Evolutionary conservation across 2,329 filamentous ascomycete genomes (phyloP), one percentile per base, ranked within the genome.

Genomic region (Graphilbum sp.): DNA sequence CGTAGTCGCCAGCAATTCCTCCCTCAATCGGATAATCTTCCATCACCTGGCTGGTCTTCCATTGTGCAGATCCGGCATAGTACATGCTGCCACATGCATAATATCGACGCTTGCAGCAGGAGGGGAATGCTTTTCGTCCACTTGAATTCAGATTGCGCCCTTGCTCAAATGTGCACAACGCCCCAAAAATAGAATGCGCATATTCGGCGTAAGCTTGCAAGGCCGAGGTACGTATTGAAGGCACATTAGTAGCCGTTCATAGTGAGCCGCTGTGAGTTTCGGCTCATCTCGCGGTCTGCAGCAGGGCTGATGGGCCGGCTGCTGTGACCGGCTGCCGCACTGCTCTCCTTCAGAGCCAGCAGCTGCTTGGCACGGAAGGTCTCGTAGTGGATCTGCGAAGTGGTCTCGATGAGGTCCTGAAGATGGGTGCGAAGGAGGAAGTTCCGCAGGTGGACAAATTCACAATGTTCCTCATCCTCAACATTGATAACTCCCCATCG

Each of bases 191-290:
- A n/a, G n/a, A n/a, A n/a, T n/a, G n/a, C n/a, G n/a, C n/a, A n/a
- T n/a, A n/a, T n/a, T n/a, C n/a, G n/a, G n/a, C n/a, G n/a, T n/a
- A n/a, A n/a, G n/a, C n/a, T n/a, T n/a, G n/a, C n/a, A n/a, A n/a
- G n/a, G n/a, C n/a, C n/a, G n/a, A n/a, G n/a, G n/a, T n/a, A n/a
- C n/a, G n/a, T n/a, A n/a, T n/a, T n/a, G n/a, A n/a, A n/a, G n/a
- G n/a, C n/a, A n/a, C n/a, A n/a, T n/a, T 87, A 95, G 70, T 96
- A 95, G 61, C 90, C 90, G 64, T 96, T 98, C 86, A 96, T 93
- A 49, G 86, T 92, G 77, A 90, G 84, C 59, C 90, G 77, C 69
- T 96, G 87, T 51, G 87, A 95, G 72, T 81, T 86, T 60, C 88
- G 78, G 80, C 88, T 96, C 54, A 98, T 66, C 64, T 98, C 90